Evolutionary conservation across 1,139 yeast genomes (phyloP).

Genomic region (Diutina catenulata): DNA sequence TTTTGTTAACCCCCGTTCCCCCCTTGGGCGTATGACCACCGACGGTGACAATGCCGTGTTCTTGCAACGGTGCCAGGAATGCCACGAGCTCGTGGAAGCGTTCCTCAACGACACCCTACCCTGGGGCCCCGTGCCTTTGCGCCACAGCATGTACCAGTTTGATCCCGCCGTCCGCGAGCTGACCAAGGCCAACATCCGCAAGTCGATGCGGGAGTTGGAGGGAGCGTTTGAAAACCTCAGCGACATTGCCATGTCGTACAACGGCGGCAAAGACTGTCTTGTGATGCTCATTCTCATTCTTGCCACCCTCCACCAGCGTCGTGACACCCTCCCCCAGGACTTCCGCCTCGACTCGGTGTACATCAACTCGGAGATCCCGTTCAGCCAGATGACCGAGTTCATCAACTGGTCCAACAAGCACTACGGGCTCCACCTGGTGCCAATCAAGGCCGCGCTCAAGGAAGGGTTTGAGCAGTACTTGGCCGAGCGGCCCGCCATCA

Average conservation of each 20-base stretch:
- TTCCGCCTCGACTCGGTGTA: slow-evolving; percentile 47
- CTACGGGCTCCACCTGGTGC: slow-evolving; percentile 35
- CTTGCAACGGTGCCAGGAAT: slow-evolving; percentile 21
- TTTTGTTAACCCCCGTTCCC: too few relatives aligned
- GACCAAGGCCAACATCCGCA: slow-evolving; percentile 21
- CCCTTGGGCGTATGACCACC: too few relatives aligned
- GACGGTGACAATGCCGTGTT: too few relatives aligned
- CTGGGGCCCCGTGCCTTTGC: slow-evolving; percentile 16
- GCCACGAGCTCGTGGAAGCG: slow-evolving; percentile 20
- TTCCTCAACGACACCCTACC: slow-evolving; percentile 22
- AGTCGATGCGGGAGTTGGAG: slow-evolving; percentile 21
- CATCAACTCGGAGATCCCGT: slow-evolving; percentile 58
- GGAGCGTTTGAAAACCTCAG: slow-evolving; percentile 22
- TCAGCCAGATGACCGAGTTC: slow-evolving; percentile 43
- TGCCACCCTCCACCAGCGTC: slow-evolving; percentile 39
- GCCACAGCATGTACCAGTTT: slow-evolving; percentile 7
- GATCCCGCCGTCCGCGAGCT: slow-evolving; percentile 13
- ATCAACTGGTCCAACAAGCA: slow-evolving; percentile 26
- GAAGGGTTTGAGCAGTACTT: slow-evolving; percentile 56
- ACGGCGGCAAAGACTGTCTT: slow-evolving; percentile 87
- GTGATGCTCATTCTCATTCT: slow-evolving; percentile 65
- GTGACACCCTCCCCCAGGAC: slow-evolving; percentile 16
- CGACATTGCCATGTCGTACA: slow-evolving; percentile 66
- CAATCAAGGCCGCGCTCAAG: slow-evolving; percentile 40
- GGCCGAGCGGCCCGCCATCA: slow-evolving; percentile 29